Base-by-base conservation (phyloP, 495 filamentous ascomycete species). In the Lepraria neglecta region DNA sequence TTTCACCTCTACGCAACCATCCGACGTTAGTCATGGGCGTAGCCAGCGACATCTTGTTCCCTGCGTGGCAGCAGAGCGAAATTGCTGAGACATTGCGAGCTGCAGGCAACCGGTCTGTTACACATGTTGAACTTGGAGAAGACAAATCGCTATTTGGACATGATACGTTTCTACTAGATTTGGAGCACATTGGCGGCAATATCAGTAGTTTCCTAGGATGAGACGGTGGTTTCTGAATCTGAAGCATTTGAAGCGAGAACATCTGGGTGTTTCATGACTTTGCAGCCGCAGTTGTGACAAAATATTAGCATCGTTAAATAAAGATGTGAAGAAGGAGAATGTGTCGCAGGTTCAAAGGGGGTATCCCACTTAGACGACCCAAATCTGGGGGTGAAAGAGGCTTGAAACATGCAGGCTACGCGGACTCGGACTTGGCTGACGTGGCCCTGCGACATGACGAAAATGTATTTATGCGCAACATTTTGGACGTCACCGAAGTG, bases 51-150 rank as follows among this genome's bases (percentile, higher is more conserved):
- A 97, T 96, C 60, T 76, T 99, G 43, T 99, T 99, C 76, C 94
- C 94, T 2, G 90, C 95, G 2, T 99, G 94, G 92, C 94, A 99
- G 74, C 94, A 99, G 76, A 83, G 89, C 43, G 94, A 99, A 73
- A 85, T 97, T 64, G 95, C 94, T 3, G 84, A 90, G 68, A 87
- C 95, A 1, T 74, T 99, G 65, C 80, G 84, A 57, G 79, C 77
- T 33, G 79, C 80, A 0, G 94, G 95, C 3, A 97, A 96, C 67
- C 74, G 79, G 58, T 83, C 75, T 11, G 91, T 97, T 2, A 84
- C 84, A 57, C 91, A 99, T 75, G 80, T 91, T 10, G 95, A 99
- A 71, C 75, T 97, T 31, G 94, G 91, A 45, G 91, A 96, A 74
- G 91, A 96, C 72, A 77, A 89, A 61, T 95, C 90, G 56, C 65